A percentile compares a stretch with the other conserved stretches of the same genome.
These are phyloP conservation scores for Suhomyces atakaporum DNA, from an alignment of 1,139 yeast genomes.

Conservation along the genomic window DNA sequence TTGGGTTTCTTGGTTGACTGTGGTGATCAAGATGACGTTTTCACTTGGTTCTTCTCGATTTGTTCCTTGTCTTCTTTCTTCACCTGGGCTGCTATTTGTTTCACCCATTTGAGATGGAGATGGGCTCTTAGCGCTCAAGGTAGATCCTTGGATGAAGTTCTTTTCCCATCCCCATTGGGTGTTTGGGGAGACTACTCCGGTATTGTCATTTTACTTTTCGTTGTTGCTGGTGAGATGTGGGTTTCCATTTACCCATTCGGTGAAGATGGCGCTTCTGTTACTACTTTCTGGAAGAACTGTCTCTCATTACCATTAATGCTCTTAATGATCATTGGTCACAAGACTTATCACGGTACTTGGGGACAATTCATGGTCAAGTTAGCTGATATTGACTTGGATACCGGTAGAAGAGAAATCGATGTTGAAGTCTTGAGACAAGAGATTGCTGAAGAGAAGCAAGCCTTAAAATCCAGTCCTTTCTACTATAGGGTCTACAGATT, in stretches of 20 bases:
- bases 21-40: slow-evolving; percentile 49
- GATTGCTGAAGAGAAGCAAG: slow-evolving; percentile 43
- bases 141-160: slow-evolving; percentile 46
- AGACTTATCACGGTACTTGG: slow-evolving; percentile 26
- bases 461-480: slow-evolving; percentile 28
- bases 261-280: slow-evolving; percentile 25
- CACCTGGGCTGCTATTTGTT: slow-evolving; percentile 57
- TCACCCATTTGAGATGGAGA: slow-evolving; percentile 53
- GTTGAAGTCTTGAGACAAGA: slow-evolving; percentile 48
- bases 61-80: slow-evolving; percentile 65
- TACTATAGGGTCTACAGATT: slow-evolving; percentile 36
- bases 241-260: slow-evolving; percentile 49
- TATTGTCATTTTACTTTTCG: slow-evolving; percentile 37
- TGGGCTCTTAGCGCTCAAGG: slow-evolving; percentile 50
- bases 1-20: slow-evolving; percentile 62
- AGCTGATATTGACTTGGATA: slow-evolving; percentile 49
- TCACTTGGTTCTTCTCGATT: slow-evolving; percentile 66
- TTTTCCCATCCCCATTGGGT: slow-evolving; percentile 51
- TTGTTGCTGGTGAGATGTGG: slow-evolving; percentile 52
- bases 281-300: slow-evolving; percentile 48
- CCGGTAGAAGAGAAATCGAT: slow-evolving; percentile 52
- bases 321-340: slow-evolving; percentile 31
- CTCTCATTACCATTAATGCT: slow-evolving; percentile 52
- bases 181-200: slow-evolving; percentile 50
- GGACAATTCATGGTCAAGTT: slow-evolving; percentile 36